Conservation (phyloP, 441 rosid species). For the Populus hybrid region DNA sequence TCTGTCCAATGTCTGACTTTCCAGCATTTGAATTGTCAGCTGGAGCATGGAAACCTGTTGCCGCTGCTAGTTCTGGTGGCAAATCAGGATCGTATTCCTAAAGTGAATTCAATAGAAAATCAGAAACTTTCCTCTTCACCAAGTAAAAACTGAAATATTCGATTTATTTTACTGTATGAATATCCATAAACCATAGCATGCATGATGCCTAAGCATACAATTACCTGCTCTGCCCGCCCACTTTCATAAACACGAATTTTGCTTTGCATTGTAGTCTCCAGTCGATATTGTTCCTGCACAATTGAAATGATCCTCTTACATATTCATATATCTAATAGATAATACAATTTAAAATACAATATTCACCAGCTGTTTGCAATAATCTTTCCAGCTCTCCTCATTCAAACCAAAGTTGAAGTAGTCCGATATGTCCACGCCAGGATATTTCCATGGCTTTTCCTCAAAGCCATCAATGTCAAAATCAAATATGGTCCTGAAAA, state of each 20-base stretch:
- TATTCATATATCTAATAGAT: conserved; percentile 19
- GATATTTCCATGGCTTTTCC: conserved; percentile 96
- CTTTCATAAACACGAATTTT: conserved; percentile 98
- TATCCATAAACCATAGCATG: not conserved
- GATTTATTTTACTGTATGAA: not conserved
- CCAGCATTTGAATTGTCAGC: conserved; percentile 53
- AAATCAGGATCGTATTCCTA: conserved; percentile 97
- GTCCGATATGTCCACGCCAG: conserved; percentile 70
- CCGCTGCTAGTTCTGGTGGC: conserved; percentile 98
- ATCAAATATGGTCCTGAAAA: conserved; percentile 87
- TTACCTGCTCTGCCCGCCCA: conserved; percentile 91
- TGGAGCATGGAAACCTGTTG: conserved; percentile 61
- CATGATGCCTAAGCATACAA: conserved; percentile 20
- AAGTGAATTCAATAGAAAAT: conserved; percentile 24
- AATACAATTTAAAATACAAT: conserved; percentile 20
- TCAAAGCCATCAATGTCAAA: conserved; percentile 91
- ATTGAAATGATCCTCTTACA: conserved; percentile 25
- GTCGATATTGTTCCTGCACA: conserved; percentile 78
- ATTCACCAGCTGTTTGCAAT: conserved; percentile 93
- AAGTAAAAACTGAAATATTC: not conserved
- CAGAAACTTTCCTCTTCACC: conserved; percentile 4
- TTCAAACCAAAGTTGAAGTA: conserved; percentile 92
- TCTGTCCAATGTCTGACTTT: conserved; percentile 62
- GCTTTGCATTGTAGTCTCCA: conserved; percentile 97
- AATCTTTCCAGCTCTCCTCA: conserved; percentile 98